These are phyloP conservation scores for Pouteria glomerata DNA, from an alignment of 148 eudicot genomes.

Conservation along the genomic window DNA sequence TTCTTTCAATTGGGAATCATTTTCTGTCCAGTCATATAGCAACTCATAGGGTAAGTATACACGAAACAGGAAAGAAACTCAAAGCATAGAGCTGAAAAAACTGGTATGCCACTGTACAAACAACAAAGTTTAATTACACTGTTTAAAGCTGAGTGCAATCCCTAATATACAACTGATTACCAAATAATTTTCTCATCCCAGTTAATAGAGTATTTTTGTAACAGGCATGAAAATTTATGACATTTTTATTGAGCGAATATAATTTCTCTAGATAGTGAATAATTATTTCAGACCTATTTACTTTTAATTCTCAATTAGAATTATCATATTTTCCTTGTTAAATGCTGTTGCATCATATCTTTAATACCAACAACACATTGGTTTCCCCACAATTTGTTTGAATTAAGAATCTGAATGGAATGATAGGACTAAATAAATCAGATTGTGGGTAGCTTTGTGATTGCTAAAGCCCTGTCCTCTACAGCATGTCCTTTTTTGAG, in stretches of 20 bases:
- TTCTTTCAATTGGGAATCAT: slow-evolving; percentile 58
- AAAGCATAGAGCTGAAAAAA: not conserved
- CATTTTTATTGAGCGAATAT: not conserved
- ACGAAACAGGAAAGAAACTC: not conserved
- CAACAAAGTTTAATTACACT: not conserved
- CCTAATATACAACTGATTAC: not conserved
- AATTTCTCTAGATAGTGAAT: not conserved
- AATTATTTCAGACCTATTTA: not conserved
- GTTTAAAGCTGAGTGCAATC: not conserved
- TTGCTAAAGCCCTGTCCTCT: not conserved
- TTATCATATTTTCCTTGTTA: not conserved
- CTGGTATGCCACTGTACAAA: not conserved
- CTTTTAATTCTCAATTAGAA: not conserved
- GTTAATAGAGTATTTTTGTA: not conserved
- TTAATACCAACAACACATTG: not conserved
- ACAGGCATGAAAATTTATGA: not conserved
- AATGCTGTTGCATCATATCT: not conserved
- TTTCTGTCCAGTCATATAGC: slow-evolving; percentile 23
- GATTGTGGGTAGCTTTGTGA: not conserved
- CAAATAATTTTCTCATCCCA: not conserved
- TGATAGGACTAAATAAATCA: not conserved
- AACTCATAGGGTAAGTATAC: not conserved
- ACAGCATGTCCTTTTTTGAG: too few species aligned
- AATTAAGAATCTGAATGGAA: not conserved
- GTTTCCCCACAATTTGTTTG: not conserved